These are phyloP conservation scores for Eucalyptus decipiens DNA, from an alignment of 345 rosid genomes.

Conservation along the genomic window DNA sequence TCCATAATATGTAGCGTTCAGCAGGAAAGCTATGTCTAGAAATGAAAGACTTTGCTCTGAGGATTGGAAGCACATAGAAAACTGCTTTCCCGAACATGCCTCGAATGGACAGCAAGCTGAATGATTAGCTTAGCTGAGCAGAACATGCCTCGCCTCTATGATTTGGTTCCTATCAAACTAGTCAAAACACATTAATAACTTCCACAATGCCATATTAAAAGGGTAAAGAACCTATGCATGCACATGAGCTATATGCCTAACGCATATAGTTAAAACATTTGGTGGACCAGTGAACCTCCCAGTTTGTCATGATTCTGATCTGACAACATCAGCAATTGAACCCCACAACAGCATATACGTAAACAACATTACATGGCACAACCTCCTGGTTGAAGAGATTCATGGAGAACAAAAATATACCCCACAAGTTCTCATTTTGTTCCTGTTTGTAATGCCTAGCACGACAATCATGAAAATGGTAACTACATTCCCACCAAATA, in stretches of 20 bases:
- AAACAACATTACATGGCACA: background rate
- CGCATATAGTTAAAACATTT: background rate
- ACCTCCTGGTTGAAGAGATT: background rate
- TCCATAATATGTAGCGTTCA: too few species aligned
- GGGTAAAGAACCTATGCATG: background rate
- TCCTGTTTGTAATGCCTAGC: conserved; percentile 7
- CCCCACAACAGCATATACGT: background rate
- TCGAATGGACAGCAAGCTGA: too few species aligned
- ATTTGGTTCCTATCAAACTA: too few species aligned
- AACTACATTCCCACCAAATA: conserved; percentile 38
- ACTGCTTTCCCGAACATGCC: too few species aligned
- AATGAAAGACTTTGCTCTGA: too few species aligned
- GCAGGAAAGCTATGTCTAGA: too few species aligned
- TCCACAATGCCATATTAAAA: background rate
- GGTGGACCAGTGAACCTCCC: background rate
- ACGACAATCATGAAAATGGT: conserved; percentile 30
- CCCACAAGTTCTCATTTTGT: conserved; percentile 9
- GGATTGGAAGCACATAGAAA: too few species aligned
- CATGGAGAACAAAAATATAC: conserved; percentile 7
- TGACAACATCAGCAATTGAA: background rate
- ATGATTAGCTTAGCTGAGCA: too few species aligned
- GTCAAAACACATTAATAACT: background rate
- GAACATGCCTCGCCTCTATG: background rate
- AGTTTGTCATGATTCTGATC: background rate
- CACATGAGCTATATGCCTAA: background rate